Conservation (phyloP, 768 basidiomycete species). For the Kwoniella shandongensis region DNA sequence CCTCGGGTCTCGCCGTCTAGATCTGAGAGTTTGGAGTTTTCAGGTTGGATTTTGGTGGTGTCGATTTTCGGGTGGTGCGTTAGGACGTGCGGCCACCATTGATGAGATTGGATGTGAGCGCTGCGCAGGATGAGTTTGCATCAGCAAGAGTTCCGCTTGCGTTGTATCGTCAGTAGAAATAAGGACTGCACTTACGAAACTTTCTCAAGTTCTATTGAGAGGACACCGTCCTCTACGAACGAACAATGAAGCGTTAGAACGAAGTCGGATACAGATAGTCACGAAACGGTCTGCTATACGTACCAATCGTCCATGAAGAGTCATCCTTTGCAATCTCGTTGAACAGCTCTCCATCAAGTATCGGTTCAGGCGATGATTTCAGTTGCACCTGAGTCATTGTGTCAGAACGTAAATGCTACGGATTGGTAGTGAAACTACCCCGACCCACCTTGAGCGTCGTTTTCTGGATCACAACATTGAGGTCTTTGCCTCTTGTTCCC, state of each 20-base stretch:
- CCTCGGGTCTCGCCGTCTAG: slow-evolving; percentile 95
- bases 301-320: slow-evolving; percentile 93
- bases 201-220: slow-evolving; percentile 52
- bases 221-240: slow-evolving; percentile 38
- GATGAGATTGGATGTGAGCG: slow-evolving; percentile 63
- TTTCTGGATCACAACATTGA: slow-evolving; percentile 73
- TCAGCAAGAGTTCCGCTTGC: no score
- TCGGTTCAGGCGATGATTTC: slow-evolving; percentile 73
- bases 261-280: neutral
- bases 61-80: slow-evolving; percentile 96
- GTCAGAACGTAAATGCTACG: neutral
- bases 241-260: neutral
- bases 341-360: slow-evolving; percentile 86
- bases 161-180: neutral
- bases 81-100: slow-evolving; percentile 98
- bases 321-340: slow-evolving; percentile 94
- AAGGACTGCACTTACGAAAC: slow-evolving; percentile 34
- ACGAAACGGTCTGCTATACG: slow-evolving; percentile 30
- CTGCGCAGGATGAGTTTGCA: slow-evolving; percentile 15
- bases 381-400: slow-evolving; percentile 55
- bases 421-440: neutral
- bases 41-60: slow-evolving; percentile 90
- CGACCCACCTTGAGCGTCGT: slow-evolving; percentile 72
- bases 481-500: slow-evolving; percentile 77
- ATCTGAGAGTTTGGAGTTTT: slow-evolving; percentile 93